Percentiles rank a stretch among this genome's conserved stretches.
Conservation (phyloP, 1,139 yeast genomes). For the Groenewaldozyma sp. region DNA sequence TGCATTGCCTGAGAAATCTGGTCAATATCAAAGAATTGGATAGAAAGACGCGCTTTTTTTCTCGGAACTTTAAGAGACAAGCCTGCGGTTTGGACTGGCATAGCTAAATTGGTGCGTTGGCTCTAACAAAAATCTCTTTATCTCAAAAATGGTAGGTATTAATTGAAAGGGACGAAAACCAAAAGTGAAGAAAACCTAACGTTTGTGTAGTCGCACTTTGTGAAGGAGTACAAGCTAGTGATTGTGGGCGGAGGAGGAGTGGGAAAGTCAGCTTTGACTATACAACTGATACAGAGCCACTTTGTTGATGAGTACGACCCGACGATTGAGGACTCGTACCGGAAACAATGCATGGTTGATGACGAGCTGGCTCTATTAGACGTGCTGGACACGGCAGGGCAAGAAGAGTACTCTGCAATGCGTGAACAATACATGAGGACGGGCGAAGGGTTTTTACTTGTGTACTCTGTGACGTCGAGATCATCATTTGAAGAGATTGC, state of each 20-base stretch:
- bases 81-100: too few relatives aligned
- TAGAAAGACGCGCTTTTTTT: too few relatives aligned
- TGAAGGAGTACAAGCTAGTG: conserved; percentile 60
- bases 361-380: conserved; percentile 88
- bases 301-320: conserved; percentile 97
- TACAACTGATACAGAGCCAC: conserved; percentile 51
- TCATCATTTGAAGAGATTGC: conserved; percentile 74
- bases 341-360: conserved; percentile 87
- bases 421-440: conserved; percentile 88
- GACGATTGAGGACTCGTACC: conserved; percentile 92
- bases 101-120: too few relatives aligned
- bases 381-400: conserved; percentile 96
- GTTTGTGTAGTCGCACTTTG: conserved; percentile 12
- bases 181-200: too few relatives aligned
- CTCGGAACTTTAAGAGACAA: too few relatives aligned
- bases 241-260: conserved; percentile 99
- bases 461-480: conserved; percentile 82
- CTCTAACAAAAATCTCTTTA: too few relatives aligned
- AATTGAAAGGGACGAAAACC: too few relatives aligned
- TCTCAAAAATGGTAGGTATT: too few relatives aligned
- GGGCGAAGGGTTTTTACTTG: conserved; percentile 85
- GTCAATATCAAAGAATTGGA: too few relatives aligned
- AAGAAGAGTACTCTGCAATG: conserved; percentile 95
- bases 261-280: conserved; percentile 92
- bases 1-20: too few relatives aligned